Base-by-base conservation (phyloP, 2,329 filamentous ascomycete species). In the Claviceps fusiformis region DNA sequence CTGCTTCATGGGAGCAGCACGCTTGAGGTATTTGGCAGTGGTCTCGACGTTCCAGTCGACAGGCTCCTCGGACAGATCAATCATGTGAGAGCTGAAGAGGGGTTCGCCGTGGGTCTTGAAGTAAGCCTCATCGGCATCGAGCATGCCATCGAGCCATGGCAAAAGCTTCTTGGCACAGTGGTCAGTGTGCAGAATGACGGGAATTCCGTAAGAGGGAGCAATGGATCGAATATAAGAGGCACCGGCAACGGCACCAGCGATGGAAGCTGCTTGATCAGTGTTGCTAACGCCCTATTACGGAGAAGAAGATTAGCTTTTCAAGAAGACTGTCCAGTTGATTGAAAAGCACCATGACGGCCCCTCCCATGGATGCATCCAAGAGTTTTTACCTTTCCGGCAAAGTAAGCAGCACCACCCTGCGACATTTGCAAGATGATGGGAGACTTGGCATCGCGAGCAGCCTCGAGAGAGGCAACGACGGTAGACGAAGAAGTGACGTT, bases 91-190 rank as follows among this genome's bases (percentile, higher is more conserved):
- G 70, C 85, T 90, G 83, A 95, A 97, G 59, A 97, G 86, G 62
- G 93, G 92, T 74, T 91, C 87, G 75, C 87, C 87, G 71, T 92
- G 83, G 70, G 82, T 72, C 85, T 96, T 95, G 86, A 95, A 96
- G 80, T 91, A 92, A 58, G 77, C 80, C 83, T 97, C 93, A 68
- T 97, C 93, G 64, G 85, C 92, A 60, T 93, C 90, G 64, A 97
- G 75, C 85, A 96, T 91, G 71, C 91, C 91, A 69, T 96, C 91
- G 70, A 97, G 79, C 92, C 92, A 97, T 59, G 93, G 93, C 56
- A 97, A 85, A 57, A 97, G 89, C 85, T 97, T 97, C 87, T 97
- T 97, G 70, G 93, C 92, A 76, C 92, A 95, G 80, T 97, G 93
- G 73, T 98, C 93, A 70, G 92, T 95, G 83, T 96, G 91, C 58